phyloP scores from a whole-genome alignment of 495 filamentous ascomycete species.

The Trichocladium antarcticum region DNA sequence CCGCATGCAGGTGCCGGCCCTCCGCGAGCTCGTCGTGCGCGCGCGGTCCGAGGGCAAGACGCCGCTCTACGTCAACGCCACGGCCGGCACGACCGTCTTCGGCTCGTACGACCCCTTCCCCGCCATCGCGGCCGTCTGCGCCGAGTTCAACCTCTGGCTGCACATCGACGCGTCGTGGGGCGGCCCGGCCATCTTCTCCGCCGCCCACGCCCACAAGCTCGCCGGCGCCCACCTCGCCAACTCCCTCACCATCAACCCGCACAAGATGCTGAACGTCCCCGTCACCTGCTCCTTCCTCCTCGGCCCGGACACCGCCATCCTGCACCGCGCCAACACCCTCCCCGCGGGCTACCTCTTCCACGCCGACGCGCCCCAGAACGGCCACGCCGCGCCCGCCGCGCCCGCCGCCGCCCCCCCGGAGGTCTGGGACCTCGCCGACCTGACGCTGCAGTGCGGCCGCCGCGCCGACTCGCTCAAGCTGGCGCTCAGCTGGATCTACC shows the following conservation, averaged over 20 bases:
- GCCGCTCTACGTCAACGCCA: slow-evolving; percentile 92
- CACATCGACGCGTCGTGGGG: slow-evolving; percentile 91
- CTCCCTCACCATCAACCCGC: slow-evolving; percentile 77
- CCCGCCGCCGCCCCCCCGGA: slow-evolving; percentile 6
- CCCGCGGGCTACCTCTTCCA: slow-evolving; percentile 84
- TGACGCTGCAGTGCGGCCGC: slow-evolving; percentile 87
- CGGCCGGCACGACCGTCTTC: slow-evolving; percentile 86
- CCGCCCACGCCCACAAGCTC: slow-evolving; percentile 50
- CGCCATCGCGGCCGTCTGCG: slow-evolving; percentile 60
- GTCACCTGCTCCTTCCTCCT: slow-evolving; percentile 87
- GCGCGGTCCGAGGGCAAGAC: slow-evolving; percentile 54
- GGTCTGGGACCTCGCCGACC: slow-evolving; percentile 82
- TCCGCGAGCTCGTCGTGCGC: slow-evolving; percentile 49
- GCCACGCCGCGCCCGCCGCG: slow-evolving; percentile 5
- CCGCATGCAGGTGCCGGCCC: slow-evolving; percentile 53
- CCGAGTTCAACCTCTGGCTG: slow-evolving; percentile 65
- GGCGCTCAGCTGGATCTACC: slow-evolving; percentile 78
- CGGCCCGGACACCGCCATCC: slow-evolving; percentile 57
- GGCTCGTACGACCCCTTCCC: slow-evolving; percentile 80
- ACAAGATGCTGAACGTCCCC: slow-evolving; percentile 93
- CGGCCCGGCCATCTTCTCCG: slow-evolving; percentile 69
- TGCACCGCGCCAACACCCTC: slow-evolving; percentile 74
- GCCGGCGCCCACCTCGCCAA: slow-evolving; percentile 61
- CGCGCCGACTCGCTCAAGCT: slow-evolving; percentile 79
- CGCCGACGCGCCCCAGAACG: slow-evolving; percentile 17